Evolutionary conservation across 2,329 filamentous ascomycete genomes (phyloP).

Genomic region (Aquanectria penicillioides): DNA sequence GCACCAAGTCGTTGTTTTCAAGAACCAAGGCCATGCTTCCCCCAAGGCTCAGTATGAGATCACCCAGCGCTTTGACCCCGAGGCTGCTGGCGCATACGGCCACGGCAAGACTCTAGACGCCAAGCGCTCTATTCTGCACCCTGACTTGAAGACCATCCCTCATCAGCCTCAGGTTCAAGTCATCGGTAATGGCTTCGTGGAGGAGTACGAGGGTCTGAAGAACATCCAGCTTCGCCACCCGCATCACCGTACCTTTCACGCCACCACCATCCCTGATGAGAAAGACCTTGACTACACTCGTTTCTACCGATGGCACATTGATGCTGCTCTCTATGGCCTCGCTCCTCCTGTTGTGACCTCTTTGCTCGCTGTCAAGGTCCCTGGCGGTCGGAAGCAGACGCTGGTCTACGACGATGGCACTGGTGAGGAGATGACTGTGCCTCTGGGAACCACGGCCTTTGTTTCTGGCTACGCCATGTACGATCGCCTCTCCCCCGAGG

Average conservation of each 20-base stretch:
- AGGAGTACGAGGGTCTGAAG: slow-evolving; percentile 75
- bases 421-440: slow-evolving; percentile 71
- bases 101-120: slow-evolving; percentile 79
- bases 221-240: slow-evolving; percentile 77
- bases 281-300: slow-evolving; percentile 61
- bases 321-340: slow-evolving; percentile 79
- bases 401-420: slow-evolving; percentile 79
- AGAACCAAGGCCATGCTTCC: slow-evolving; percentile 70
- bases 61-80: slow-evolving; percentile 78
- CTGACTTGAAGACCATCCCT: slow-evolving; percentile 82
- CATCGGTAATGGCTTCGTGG: slow-evolving; percentile 78
- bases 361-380: slow-evolving; percentile 78
- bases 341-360: slow-evolving; percentile 80
- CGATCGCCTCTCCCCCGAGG: slow-evolving; percentile 69
- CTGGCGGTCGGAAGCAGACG: slow-evolving; percentile 71
- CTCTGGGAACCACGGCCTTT: slow-evolving; percentile 81
- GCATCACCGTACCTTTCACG: slow-evolving; percentile 82
- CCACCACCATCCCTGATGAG: slow-evolving; percentile 65
- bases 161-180: slow-evolving; percentile 81
- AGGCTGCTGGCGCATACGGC: slow-evolving; percentile 71
- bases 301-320: slow-evolving; percentile 85
- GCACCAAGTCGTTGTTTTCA: slow-evolving; percentile 77
- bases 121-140: slow-evolving; percentile 74
- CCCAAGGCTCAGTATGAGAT: slow-evolving; percentile 79
- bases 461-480: slow-evolving; percentile 78